These are phyloP conservation scores for Pichia sp. DNA, from an alignment of 1,139 yeast species.

Conservation along the genomic window DNA sequence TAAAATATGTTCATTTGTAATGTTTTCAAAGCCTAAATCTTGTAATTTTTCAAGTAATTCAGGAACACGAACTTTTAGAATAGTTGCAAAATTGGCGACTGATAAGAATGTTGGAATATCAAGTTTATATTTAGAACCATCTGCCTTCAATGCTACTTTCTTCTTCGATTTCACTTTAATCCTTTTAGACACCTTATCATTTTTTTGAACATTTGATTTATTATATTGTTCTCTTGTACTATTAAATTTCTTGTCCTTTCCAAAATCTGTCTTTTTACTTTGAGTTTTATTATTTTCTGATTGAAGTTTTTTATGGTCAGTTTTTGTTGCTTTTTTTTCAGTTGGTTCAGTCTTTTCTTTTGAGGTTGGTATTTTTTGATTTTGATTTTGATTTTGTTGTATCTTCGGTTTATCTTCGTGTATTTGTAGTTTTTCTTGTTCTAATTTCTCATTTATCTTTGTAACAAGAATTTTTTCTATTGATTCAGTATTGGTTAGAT, in stretches of 20 bases:
- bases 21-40: slow-evolving; percentile 69
- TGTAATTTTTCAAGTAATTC: slow-evolving; percentile 53
- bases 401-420: neutral
- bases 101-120: slow-evolving; percentile 69
- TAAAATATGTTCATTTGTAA: slow-evolving; percentile 70
- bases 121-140: slow-evolving; percentile 28
- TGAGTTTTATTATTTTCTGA: neutral
- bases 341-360: neutral
- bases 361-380: neutral
- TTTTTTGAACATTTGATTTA: neutral
- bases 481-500: neutral
- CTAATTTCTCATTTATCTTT: slow-evolving; percentile 5
- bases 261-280: neutral
- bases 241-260: neutral
- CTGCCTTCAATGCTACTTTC: slow-evolving; percentile 9
- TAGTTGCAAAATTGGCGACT: slow-evolving; percentile 68
- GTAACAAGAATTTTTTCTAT: slow-evolving; percentile 1
- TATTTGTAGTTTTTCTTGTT: neutral
- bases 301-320: neutral
- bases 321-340: neutral
- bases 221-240: neutral
- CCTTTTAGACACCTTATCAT: too few species aligned
- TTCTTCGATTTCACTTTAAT: slow-evolving; percentile 14
- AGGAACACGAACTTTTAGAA: slow-evolving; percentile 59
- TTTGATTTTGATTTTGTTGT: neutral